Percentiles rank a stretch among this genome's conserved stretches.
phyloP scores from a whole-genome alignment of 768 basidiomycete genomes.

The Lyophyllum shimeji region DNA sequence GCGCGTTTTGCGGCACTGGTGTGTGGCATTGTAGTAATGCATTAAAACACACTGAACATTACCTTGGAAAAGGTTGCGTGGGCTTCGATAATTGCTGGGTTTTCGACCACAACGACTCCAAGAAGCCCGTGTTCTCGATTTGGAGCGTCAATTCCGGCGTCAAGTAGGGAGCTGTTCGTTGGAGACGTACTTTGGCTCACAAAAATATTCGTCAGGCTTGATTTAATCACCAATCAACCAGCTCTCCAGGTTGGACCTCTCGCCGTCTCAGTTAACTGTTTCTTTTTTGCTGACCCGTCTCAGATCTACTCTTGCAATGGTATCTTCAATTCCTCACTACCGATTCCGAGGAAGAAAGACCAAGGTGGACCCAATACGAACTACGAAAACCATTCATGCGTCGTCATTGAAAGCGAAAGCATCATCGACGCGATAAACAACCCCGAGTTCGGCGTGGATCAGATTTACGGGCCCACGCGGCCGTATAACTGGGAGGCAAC shows the following conservation, averaged over 20 bases:
- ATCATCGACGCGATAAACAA: conserved; percentile 50
- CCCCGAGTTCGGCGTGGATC: conserved; percentile 41
- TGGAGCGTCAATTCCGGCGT: conserved; percentile 50
- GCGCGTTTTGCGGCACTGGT: conserved; percentile 41
- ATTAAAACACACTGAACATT: background rate
- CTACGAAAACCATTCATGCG: conserved; percentile 39
- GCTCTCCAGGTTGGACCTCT: conserved; percentile 36
- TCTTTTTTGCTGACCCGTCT: background rate
- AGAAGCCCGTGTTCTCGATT: conserved; percentile 34
- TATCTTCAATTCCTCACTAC: conserved; percentile 31
- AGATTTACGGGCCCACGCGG: conserved; percentile 39
- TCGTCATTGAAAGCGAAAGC: conserved; percentile 45
- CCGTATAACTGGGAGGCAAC: conserved; percentile 39
- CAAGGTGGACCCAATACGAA: conserved; percentile 37
- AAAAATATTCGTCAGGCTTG: conserved; percentile 26
- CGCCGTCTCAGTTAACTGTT: background rate
- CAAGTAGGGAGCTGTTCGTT: conserved; percentile 22
- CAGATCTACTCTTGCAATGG: conserved; percentile 44
- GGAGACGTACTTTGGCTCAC: background rate
- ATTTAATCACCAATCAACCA: conserved; percentile 44
- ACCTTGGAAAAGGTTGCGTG: conserved; percentile 32
- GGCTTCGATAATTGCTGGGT: conserved; percentile 51
- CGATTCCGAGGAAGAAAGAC: conserved; percentile 39
- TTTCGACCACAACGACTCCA: conserved; percentile 31
- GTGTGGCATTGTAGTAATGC: background rate